Conservation (phyloP, 2,329 filamentous ascomycete genomes). For the Fusarium haematococcum region DNA sequence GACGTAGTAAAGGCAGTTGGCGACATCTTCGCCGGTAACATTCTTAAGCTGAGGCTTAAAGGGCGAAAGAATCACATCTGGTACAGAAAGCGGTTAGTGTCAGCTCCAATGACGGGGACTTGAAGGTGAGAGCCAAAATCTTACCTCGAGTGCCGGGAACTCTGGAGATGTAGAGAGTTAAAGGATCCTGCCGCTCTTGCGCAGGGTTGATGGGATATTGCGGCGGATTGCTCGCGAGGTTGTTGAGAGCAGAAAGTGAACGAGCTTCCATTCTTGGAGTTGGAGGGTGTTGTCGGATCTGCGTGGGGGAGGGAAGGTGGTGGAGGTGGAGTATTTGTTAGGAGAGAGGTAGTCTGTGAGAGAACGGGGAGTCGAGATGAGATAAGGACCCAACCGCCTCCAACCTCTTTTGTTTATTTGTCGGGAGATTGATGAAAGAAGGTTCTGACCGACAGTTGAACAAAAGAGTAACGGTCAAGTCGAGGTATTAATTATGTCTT, state of each 20-base stretch:
- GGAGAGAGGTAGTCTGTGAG: constrained; percentile 5
- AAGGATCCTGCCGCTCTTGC: constrained; percentile 73
- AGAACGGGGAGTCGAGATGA: constrained; percentile 16
- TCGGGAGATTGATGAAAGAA: not conserved
- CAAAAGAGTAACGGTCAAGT: not conserved
- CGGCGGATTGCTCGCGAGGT: constrained; percentile 87
- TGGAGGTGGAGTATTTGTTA: constrained; percentile 6
- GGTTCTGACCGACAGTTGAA: not conserved
- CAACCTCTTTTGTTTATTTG: constrained; percentile 8
- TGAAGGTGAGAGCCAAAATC: constrained; percentile 34
- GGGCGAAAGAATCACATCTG: constrained; percentile 92
- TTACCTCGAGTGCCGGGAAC: constrained; percentile 91
- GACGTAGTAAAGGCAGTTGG: constrained; percentile 89
- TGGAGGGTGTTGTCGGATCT: constrained; percentile 15
- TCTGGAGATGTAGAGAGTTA: constrained; percentile 91
- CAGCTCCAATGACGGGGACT: constrained; percentile 24
- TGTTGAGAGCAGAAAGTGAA: constrained; percentile 83
- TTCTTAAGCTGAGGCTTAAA: constrained; percentile 90
- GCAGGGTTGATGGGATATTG: constrained; percentile 84
- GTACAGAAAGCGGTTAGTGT: constrained; percentile 30
- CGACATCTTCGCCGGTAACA: constrained; percentile 88
- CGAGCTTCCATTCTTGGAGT: constrained; percentile 74
- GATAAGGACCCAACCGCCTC: constrained; percentile 10
- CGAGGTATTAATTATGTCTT: constrained; percentile 17
- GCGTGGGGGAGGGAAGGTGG: constrained; percentile 19